phyloP scores from a whole-genome alignment of 371 early-diverging fungal species.

The Circinella umbellata region DNA sequence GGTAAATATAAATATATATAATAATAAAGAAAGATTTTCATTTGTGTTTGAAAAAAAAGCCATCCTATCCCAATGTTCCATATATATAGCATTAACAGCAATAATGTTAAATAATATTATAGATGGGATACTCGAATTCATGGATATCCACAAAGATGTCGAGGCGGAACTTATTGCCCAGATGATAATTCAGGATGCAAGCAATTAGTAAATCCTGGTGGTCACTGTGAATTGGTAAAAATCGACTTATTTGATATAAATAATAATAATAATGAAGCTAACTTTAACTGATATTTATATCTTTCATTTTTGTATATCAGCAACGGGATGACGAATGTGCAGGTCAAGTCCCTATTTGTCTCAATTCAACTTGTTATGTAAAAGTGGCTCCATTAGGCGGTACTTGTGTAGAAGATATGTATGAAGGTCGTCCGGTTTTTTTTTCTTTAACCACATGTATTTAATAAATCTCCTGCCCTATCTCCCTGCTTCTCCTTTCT shows the following conservation, averaged over 20 bases:
- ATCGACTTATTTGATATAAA: not conserved
- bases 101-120: slow-evolving; percentile 44
- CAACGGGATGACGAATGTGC: slow-evolving; percentile 53
- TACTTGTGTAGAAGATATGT: slow-evolving; percentile 43
- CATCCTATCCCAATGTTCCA: too few relatives aligned
- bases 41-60: not conserved
- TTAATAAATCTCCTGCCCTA: too few relatives aligned
- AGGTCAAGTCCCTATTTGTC: slow-evolving; percentile 36
- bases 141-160: slow-evolving; percentile 39
- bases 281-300: not conserved
- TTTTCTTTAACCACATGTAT: too few relatives aligned
- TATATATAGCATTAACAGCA: slow-evolving; percentile 30
- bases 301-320: slow-evolving; percentile 6
- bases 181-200: slow-evolving; percentile 42
- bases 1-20: slow-evolving; percentile 23
- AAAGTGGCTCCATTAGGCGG: slow-evolving; percentile 48
- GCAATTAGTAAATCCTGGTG: slow-evolving; percentile 27
- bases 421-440: slow-evolving; percentile 7
- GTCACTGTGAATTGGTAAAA: slow-evolving; percentile 39
- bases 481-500: too few relatives aligned
- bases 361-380: slow-evolving; percentile 43
- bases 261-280: not conserved
- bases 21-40: not conserved
- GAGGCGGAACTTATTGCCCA: slow-evolving; percentile 38
- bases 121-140: slow-evolving; percentile 40